Conservation (phyloP, 2,329 filamentous ascomycete genomes). For the Fusarium dlaminii region DNA sequence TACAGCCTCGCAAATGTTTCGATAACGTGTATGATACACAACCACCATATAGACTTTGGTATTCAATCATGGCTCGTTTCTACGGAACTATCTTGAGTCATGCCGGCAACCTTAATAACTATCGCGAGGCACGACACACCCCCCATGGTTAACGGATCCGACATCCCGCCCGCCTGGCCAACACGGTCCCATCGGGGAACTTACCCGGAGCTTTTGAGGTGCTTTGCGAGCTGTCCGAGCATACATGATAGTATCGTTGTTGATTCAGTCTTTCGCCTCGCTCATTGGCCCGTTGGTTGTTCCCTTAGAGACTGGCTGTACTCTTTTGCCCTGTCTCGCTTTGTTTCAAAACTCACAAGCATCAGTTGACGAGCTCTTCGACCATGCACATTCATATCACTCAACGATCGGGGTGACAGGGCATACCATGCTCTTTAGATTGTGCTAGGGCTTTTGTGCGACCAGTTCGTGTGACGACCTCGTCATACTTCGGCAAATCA, state of each 20-base stretch:
- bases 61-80: slow-evolving; percentile 11
- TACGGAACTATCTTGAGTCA: slow-evolving; percentile 24
- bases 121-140: slow-evolving; percentile 9
- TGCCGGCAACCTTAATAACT: slow-evolving; percentile 10
- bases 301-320: slow-evolving; percentile 1
- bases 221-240: slow-evolving; percentile 18
- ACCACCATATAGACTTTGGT: slow-evolving; percentile 6
- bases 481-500: slow-evolving; percentile 32
- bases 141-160: slow-evolving; percentile 30
- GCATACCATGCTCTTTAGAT: slow-evolving; percentile 1
- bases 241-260: slow-evolving; percentile 1
- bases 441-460: slow-evolving; percentile 15
- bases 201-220: slow-evolving; percentile 16
- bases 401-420: not conserved
- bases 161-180: slow-evolving; percentile 31
- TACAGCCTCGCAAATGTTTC: slow-evolving; percentile 1
- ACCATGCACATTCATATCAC: slow-evolving; percentile 3
- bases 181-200: slow-evolving; percentile 37
- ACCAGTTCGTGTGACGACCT: slow-evolving; percentile 4
- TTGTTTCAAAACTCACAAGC: slow-evolving; percentile 1
- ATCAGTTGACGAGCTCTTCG: slow-evolving; percentile 1
- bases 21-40: not conserved
- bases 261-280: not conserved
- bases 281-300: slow-evolving; percentile 1
- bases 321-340: slow-evolving; percentile 15